phyloP scores from a whole-genome alignment of 805 yeast genomes.

The Candida dajiaensis region DNA sequence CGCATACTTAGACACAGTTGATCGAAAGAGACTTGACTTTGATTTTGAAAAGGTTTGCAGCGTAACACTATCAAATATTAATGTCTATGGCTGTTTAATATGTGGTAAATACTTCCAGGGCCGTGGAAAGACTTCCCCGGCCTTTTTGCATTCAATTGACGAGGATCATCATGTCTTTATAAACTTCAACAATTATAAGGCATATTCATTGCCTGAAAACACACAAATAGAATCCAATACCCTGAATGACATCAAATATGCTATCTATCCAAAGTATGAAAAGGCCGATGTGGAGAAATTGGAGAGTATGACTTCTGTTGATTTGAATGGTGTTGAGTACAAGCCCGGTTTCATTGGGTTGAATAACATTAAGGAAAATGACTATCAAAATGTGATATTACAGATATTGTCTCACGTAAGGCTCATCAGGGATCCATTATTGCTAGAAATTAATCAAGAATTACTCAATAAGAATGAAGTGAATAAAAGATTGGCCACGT shows the following conservation, averaged over 20 bases:
- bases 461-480: slow-evolving; percentile 27
- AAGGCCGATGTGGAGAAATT: slow-evolving; percentile 28
- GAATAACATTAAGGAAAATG: slow-evolving; percentile 45
- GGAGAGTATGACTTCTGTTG: slow-evolving; percentile 26
- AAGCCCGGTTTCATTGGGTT: slow-evolving; percentile 63
- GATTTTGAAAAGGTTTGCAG: slow-evolving; percentile 66
- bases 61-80: slow-evolving; percentile 51
- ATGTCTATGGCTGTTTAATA: slow-evolving; percentile 64
- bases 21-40: slow-evolving; percentile 43
- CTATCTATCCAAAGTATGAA: slow-evolving; percentile 47
- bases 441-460: slow-evolving; percentile 24
- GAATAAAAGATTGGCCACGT: slow-evolving; percentile 36
- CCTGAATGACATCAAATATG: slow-evolving; percentile 46
- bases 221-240: slow-evolving; percentile 34
- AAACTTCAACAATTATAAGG: slow-evolving; percentile 42
- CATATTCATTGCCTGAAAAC: slow-evolving; percentile 61
- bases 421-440: slow-evolving; percentile 40
- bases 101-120: slow-evolving; percentile 78
- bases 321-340: slow-evolving; percentile 42
- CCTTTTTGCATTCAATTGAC: slow-evolving; percentile 60
- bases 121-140: slow-evolving; percentile 54
- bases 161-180: slow-evolving; percentile 59
- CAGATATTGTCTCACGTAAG: slow-evolving; percentile 50
- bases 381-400: slow-evolving; percentile 52
- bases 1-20: slow-evolving; percentile 26